Evolutionary conservation across 148 eudicot genomes (phyloP), one percentile per base, ranked within the genome.

Genomic region (Amaranthus hypochondriacus): DNA sequence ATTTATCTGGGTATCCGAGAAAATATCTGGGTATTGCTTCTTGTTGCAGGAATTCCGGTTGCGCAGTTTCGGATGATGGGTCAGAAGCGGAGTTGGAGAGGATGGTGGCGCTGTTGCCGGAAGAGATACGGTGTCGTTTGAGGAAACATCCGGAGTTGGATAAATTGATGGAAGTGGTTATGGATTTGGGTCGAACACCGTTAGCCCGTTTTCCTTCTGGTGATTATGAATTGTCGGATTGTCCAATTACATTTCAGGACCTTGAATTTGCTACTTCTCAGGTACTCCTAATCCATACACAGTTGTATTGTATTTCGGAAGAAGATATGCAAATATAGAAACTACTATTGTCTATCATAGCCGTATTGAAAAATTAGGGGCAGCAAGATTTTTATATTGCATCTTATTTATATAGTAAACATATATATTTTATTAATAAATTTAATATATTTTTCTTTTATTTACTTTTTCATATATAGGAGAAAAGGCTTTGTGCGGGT

Each of bases 121-220:
- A 88, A 77, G 89, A 84, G 67, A 91, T 91, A 93, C 77, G 91
- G 70, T 72, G 73, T 48, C 79, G 84, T 74, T 71, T 88, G 11
- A 73, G 71, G 62, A 83, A 84, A 50, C 97, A 91, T 69, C 77
- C 85, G 43, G 93, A 94, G 73, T 79, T 82, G 69, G 81, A 64
- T 39, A 84, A 86, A 15, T 76, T 94, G 76, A 89, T 91, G 68
- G 97, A 94, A 72, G 93, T 94, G 66, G 98, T 94, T 12, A 75
- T 94, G 93, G 98, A 94, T 71, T 77, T 94, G 82, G 98, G 98
- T 18, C 84, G 98, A 3, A 86, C 73, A 72, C 98, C 96, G 9
- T 49, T 91, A 21, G 96, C 98, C 28, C 82, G 98, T 48, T 89
- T 94, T 60, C 97, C 96, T 46, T 84, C 88, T 0, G 98, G 98